Percentiles rank a stretch among this genome's conserved stretches.
Conservation (phyloP, 2,329 filamentous ascomycete species). For the Didymella arachidicola region DNA sequence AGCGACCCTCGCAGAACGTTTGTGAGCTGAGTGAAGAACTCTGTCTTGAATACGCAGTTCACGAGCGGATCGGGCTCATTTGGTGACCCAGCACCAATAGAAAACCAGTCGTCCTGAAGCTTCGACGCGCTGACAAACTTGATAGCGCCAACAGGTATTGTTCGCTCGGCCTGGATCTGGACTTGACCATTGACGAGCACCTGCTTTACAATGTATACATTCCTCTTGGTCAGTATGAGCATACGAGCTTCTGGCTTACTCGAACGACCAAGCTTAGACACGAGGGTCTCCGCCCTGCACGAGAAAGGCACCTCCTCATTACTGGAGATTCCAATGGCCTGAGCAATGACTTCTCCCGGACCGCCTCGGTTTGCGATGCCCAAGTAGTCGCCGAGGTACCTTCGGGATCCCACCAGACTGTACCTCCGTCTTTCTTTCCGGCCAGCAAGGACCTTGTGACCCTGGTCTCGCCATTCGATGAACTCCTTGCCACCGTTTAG, state of each 20-base stretch:
- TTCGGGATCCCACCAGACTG: conserved; percentile 87
- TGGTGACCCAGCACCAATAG: conserved; percentile 84
- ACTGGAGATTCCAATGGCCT: conserved; percentile 72
- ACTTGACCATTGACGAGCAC: conserved; percentile 81
- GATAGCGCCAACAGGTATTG: conserved; percentile 84
- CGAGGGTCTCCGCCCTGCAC: conserved; percentile 85
- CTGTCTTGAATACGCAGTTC: conserved; percentile 94
- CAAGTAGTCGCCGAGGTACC: conserved; percentile 94
- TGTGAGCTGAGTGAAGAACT: conserved; percentile 92
- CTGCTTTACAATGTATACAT: conserved; percentile 89
- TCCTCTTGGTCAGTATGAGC: conserved; percentile 82
- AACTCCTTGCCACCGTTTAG: conserved; percentile 91
- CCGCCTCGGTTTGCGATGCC: conserved; percentile 83
- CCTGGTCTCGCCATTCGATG: conserved; percentile 85
- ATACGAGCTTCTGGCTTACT: conserved; percentile 91
- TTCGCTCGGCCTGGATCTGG: conserved; percentile 80
- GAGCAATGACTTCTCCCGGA: conserved; percentile 81
- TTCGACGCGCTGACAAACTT: conserved; percentile 85
- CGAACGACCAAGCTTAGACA: conserved; percentile 94
- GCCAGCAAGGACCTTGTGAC: conserved; percentile 79
- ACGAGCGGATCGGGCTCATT: conserved; percentile 94
- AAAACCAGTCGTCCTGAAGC: conserved; percentile 95
- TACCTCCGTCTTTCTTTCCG: conserved; percentile 91
- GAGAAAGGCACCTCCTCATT: conserved; percentile 87
- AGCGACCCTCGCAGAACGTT: conserved; percentile 80